A percentile compares a stretch with the other conserved stretches of the same genome.
phyloP scores from a whole-genome alignment of 805 yeast genomes.

The Starmerella sirachaensis region DNA sequence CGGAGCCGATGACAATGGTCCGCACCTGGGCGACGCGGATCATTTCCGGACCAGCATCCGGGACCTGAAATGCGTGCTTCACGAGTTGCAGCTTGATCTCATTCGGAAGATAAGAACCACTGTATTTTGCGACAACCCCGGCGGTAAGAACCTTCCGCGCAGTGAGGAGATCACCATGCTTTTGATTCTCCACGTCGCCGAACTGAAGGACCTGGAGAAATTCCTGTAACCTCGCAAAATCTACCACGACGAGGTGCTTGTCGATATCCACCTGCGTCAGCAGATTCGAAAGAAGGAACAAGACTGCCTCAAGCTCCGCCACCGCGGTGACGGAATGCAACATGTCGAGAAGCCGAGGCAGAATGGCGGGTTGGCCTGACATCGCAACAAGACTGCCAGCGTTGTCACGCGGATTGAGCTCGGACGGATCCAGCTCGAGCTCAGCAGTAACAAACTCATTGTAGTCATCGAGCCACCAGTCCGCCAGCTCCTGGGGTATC shows the following conservation, averaged over 20 bases:
- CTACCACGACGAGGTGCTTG: conserved; percentile 4
- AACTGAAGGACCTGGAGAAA: conserved; percentile 10
- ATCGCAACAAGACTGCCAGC: conserved; percentile 46
- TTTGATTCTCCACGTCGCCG: background rate
- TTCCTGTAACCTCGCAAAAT: conserved; percentile 5
- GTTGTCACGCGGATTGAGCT: conserved; percentile 47
- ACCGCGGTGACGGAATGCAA: conserved; percentile 1
- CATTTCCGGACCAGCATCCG: conserved; percentile 6
- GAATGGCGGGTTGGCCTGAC: conserved; percentile 28
- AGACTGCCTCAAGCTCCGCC: conserved; percentile 13
- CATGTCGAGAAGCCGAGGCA: conserved; percentile 10
- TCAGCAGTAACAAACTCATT: conserved; percentile 64
- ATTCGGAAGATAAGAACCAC: conserved; percentile 13
- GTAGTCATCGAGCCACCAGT: conserved; percentile 46
- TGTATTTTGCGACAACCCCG: conserved; percentile 19
- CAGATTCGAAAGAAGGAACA: conserved; percentile 17
- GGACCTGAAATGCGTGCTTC: conserved; percentile 9
- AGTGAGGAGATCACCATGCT: conserved; percentile 9
- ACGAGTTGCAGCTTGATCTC: conserved; percentile 15
- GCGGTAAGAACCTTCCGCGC: conserved; percentile 22
- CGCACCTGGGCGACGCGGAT: conserved; percentile 14
- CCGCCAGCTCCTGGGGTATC: conserved; percentile 34
- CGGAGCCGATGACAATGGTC: conserved; percentile 12
- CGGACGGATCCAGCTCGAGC: conserved; percentile 48
- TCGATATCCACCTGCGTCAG: conserved; percentile 19